Conservation (phyloP, 176 grass and related monocot genomes). For the Triticum turgidum region DNA sequence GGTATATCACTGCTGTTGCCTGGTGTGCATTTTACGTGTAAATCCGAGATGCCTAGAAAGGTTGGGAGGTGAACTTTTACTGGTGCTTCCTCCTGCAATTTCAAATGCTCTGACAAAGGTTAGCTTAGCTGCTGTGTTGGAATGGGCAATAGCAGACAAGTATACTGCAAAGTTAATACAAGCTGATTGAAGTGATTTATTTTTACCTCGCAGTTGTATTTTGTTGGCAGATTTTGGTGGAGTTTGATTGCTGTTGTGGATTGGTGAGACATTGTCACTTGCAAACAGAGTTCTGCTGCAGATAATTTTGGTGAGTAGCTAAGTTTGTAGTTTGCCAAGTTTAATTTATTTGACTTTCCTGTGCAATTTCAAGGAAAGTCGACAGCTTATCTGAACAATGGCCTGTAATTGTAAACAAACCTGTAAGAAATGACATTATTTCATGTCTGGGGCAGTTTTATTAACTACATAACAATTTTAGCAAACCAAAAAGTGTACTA, state of each 20-base stretch:
- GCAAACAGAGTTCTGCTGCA: slow-evolving; percentile 94
- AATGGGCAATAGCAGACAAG: slow-evolving; percentile 91
- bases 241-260: slow-evolving; percentile 85
- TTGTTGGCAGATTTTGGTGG: slow-evolving; percentile 90
- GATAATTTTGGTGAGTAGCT: slow-evolving; percentile 79
- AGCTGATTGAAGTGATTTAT: slow-evolving; percentile 27
- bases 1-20: no score
- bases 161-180: slow-evolving; percentile 34
- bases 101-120: slow-evolving; percentile 62
- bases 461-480: no score
- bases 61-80: slow-evolving; percentile 18
- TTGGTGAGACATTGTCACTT: slow-evolving; percentile 97
- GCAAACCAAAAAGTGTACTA: no score
- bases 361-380: not conserved
- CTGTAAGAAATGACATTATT: no score
- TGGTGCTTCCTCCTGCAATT: slow-evolving; percentile 85
- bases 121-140: slow-evolving; percentile 72
- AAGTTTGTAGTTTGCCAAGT: slow-evolving; percentile 24
- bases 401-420: no score
- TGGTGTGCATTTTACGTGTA: no score
- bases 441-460: no score
- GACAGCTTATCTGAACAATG: no score
- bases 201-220: not conserved
- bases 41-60: not conserved
- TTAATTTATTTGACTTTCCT: not conserved